Conservation (phyloP, 2,329 filamentous ascomycete species). For the Xylariaceae sp. region DNA sequence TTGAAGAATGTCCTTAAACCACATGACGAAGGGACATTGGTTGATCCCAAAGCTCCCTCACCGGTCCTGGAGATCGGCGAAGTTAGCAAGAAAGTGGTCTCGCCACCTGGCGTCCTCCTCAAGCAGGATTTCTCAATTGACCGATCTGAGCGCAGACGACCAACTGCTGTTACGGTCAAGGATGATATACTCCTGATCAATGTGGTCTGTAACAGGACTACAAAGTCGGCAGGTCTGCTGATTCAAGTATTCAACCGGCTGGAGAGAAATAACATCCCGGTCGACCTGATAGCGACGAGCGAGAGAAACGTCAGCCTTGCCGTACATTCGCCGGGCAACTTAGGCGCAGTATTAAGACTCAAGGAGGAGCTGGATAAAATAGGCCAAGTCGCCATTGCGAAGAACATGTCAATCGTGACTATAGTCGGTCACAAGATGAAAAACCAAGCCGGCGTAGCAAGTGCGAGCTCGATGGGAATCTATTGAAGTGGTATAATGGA, state of each 20-base stretch:
- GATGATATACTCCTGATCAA: slow-evolving; percentile 31
- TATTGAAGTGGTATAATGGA: not conserved
- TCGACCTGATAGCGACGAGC: slow-evolving; percentile 31
- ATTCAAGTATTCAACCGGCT: slow-evolving; percentile 31
- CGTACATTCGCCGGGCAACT: slow-evolving; percentile 26
- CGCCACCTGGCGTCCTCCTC: slow-evolving; percentile 30
- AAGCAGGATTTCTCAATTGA: slow-evolving; percentile 31
- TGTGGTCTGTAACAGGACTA: slow-evolving; percentile 31
- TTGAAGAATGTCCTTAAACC: slow-evolving; percentile 67
- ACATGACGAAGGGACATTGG: slow-evolving; percentile 55
- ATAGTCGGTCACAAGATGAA: slow-evolving; percentile 32
- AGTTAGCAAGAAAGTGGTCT: slow-evolving; percentile 14
- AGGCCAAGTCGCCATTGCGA: slow-evolving; percentile 27
- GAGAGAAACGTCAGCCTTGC: slow-evolving; percentile 32
- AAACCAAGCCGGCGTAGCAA: slow-evolving; percentile 31
- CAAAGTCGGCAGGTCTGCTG: slow-evolving; percentile 31
- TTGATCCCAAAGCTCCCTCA: slow-evolving; percentile 47
- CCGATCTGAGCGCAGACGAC: slow-evolving; percentile 27
- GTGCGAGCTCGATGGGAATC: slow-evolving; percentile 16
- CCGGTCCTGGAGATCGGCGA: slow-evolving; percentile 15
- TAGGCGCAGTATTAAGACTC: slow-evolving; percentile 23
- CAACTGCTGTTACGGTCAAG: slow-evolving; percentile 32
- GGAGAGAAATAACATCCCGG: slow-evolving; percentile 29
- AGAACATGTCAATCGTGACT: slow-evolving; percentile 32
- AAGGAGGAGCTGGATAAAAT: slow-evolving; percentile 30